Evolutionary conservation across 345 rosid genomes (phyloP).

Genomic region (Microcos paniculata): DNA sequence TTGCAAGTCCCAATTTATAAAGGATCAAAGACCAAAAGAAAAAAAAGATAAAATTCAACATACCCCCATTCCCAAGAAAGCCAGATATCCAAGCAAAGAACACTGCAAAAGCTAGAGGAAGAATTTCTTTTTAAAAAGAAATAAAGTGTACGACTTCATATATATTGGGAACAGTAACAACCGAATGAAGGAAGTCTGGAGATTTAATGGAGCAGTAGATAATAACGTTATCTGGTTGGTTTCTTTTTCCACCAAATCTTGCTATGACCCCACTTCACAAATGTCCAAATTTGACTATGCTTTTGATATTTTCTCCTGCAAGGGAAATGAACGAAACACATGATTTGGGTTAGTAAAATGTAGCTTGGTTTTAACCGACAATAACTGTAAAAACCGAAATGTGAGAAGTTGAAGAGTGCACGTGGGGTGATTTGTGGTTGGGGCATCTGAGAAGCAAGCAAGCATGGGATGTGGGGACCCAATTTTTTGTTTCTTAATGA

Average conservation of each 20-base stretch:
- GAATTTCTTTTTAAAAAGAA: neutral
- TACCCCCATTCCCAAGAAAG: constrained; percentile 29
- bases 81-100: constrained; percentile 2
- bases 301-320: neutral
- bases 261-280: constrained; percentile 3
- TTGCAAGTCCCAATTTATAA: constrained; percentile 22
- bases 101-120: neutral
- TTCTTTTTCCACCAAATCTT: neutral
- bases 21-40: constrained; percentile 17
- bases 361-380: neutral
- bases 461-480: neutral
- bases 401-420: neutral
- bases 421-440: constrained; percentile 21
- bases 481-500: neutral
- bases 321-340: neutral
- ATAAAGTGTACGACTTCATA: neutral
- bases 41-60: neutral
- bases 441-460: neutral
- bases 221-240: constrained; percentile 27
- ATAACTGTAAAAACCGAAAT: constrained; percentile 7
- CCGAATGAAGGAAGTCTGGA: constrained; percentile 32
- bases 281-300: neutral
- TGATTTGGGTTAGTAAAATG: neutral
- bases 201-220: constrained; percentile 25
- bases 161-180: constrained; percentile 23